Percentiles rank a stretch among this genome's conserved stretches.
Evolutionary conservation across 2,329 filamentous ascomycete genomes (phyloP).

Genomic region (Hypoxylon sp.): DNA sequence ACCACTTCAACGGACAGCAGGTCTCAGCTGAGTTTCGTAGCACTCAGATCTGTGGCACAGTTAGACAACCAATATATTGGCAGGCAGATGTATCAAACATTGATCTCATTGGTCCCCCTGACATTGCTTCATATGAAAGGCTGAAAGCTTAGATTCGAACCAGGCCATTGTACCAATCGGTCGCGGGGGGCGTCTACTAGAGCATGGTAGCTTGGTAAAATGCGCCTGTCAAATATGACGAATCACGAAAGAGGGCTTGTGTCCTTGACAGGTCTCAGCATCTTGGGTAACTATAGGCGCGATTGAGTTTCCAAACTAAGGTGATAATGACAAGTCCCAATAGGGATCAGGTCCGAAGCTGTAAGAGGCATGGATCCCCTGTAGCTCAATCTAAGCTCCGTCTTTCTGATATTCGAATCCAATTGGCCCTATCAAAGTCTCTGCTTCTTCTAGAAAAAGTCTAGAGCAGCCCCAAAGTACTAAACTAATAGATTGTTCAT

Average conservation of each 20-base stretch:
- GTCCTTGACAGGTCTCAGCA: not conserved
- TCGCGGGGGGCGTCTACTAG: not conserved
- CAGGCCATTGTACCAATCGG: not conserved
- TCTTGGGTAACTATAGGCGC: too few relatives aligned
- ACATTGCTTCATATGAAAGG: not conserved
- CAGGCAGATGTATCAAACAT: slow-evolving; percentile 1
- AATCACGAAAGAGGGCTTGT: not conserved
- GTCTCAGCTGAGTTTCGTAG: slow-evolving; percentile 13
- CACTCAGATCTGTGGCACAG: not conserved
- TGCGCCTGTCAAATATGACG: not conserved
- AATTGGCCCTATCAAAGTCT: slow-evolving; percentile 12
- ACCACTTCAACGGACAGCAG: not conserved
- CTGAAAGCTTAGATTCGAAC: not conserved
- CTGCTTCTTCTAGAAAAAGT: slow-evolving; percentile 1
- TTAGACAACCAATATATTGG: slow-evolving; percentile 25
- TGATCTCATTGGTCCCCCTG: slow-evolving; percentile 1
- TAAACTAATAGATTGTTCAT: not conserved
- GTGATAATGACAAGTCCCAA: too few relatives aligned
- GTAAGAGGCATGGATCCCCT: slow-evolving; percentile 10
- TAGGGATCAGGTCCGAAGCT: too few relatives aligned
- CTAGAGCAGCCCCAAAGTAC: not conserved
- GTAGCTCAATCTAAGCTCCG: not conserved
- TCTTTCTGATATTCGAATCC: not conserved
- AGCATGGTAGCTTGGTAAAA: not conserved
- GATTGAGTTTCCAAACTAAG: too few relatives aligned